Base-by-base conservation (phyloP, 306 rosid species). In the Lathyrus oleraceus region DNA sequence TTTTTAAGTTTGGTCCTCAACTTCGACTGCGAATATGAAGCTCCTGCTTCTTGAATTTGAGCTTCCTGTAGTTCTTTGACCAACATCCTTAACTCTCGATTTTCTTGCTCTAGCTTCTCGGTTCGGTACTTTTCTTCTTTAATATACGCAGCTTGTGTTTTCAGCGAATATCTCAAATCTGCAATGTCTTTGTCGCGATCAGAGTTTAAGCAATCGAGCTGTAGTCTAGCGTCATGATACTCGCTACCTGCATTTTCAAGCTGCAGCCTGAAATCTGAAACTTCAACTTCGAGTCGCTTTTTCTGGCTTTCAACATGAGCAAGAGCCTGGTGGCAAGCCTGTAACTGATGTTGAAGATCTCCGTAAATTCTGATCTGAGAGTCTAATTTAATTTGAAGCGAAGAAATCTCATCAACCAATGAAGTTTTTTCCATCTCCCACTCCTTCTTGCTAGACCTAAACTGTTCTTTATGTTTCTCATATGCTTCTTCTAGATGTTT, bases 1-100 rank as follows among this genome's bases (percentile, higher is more conserved):
- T 71, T 76, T 83, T 73, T 87, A 40, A 83, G 82, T 80, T 79
- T 88, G 78, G 84, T 74, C 81, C 84, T 71, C 76, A 88, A 70
- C 85, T 83, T 89, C 17, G 84, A 81, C 53, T 85, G 78, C 4
- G 98, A 90, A 75, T 84, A 79, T 11, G 85, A 78, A 72, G 84
- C 86, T 49, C 90, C 79, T 44, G 91, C 85, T 68, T 78, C 82
- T 83, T 86, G 96, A 74, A 94, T 87, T 73, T 85, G 87, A 72
- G 87, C 87, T 78, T 94, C 97, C 59, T 76, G 97, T 49, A 88
- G 77, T 77, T 90, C 96, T 79, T 79, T 88, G 45, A 82, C 71
- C 5, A 84, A 83, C 75, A 68, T 60, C 61, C 25, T 67, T 21
- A 87, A 72, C 70, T 87, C 92, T 78, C 83, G 79, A 44, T 89